A percentile compares a stretch with the other conserved stretches of the same genome.
These are phyloP conservation scores for Lactifluus subvellereus DNA, from an alignment of 768 basidiomycete genomes.

Conservation along the genomic window DNA sequence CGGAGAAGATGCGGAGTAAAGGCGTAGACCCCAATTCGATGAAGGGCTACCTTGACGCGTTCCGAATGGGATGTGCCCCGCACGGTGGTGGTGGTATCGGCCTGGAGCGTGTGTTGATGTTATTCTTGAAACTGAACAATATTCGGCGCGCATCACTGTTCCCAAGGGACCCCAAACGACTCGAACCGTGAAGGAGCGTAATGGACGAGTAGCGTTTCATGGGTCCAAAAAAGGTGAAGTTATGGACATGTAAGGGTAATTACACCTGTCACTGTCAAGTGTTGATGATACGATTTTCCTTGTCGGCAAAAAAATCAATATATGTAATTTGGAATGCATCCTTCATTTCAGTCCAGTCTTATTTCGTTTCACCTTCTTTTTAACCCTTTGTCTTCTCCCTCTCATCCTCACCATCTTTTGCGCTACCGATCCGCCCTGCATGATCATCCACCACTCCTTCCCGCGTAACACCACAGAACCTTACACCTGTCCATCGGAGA, in stretches of 20 bases:
- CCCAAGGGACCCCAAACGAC: conserved; percentile 93
- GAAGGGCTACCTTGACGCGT: conserved; percentile 90
- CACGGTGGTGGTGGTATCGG: conserved; percentile 98
- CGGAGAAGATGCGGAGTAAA: conserved; percentile 77
- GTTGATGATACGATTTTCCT: too few species aligned
- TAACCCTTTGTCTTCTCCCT: background rate
- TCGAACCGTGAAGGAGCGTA: conserved; percentile 59
- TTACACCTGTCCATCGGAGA: background rate
- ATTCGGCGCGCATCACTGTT: conserved; percentile 89
- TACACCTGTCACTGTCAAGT: too few species aligned
- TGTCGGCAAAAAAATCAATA: background rate
- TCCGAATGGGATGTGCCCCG: conserved; percentile 90
- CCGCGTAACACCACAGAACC: conserved; percentile 1
- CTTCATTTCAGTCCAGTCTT: background rate
- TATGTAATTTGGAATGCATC: conserved; percentile 7
- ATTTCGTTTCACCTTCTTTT: background rate
- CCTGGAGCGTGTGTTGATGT: conserved; percentile 91
- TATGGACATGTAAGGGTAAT: background rate
- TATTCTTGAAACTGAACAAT: conserved; percentile 96
- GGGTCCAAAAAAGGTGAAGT: background rate
- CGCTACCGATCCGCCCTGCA: background rate
- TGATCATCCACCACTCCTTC: conserved; percentile 9
- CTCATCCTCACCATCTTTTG: background rate
- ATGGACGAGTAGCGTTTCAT: too few species aligned
- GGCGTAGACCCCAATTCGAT: conserved; percentile 90